Percentiles rank a stretch among this genome's conserved stretches.
Conservation (phyloP, 306 rosid species). For the Gillenia trifoliata region DNA sequence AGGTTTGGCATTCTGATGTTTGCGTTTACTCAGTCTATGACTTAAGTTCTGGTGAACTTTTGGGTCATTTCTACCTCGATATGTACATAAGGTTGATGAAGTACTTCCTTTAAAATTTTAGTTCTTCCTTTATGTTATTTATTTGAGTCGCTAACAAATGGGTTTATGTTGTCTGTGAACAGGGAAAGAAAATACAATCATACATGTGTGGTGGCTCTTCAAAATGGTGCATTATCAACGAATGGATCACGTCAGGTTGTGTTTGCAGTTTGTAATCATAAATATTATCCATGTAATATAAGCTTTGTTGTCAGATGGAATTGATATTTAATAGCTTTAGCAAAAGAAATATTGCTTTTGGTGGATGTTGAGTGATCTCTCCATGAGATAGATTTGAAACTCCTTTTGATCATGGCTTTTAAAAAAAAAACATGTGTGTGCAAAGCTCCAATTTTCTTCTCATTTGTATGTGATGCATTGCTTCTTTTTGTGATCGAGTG, state of each 20-base stretch:
- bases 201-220: constrained; percentile 86
- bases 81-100: constrained; percentile 59
- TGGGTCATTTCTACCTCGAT: constrained; percentile 91
- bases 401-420: background rate
- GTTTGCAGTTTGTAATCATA: background rate
- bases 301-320: background rate
- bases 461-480: background rate
- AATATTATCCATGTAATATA: background rate
- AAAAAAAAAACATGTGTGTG: too few relatives aligned
- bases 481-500: background rate
- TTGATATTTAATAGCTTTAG: background rate
- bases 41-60: constrained; percentile 66
- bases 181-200: constrained; percentile 87
- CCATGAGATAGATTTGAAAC: background rate
- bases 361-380: background rate
- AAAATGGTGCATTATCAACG: constrained; percentile 67
- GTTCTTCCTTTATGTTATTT: constrained; percentile 6
- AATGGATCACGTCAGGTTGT: constrained; percentile 65
- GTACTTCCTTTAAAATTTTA: background rate
- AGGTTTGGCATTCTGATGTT: constrained; percentile 90
- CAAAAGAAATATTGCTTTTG: background rate
- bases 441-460: background rate
- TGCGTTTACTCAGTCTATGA: constrained; percentile 66
- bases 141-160: constrained; percentile 22
- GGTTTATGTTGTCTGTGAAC: constrained; percentile 28